These are phyloP conservation scores for Taphrina confusa DNA, from an alignment of 1,139 yeast genomes.

Conservation along the genomic window DNA sequence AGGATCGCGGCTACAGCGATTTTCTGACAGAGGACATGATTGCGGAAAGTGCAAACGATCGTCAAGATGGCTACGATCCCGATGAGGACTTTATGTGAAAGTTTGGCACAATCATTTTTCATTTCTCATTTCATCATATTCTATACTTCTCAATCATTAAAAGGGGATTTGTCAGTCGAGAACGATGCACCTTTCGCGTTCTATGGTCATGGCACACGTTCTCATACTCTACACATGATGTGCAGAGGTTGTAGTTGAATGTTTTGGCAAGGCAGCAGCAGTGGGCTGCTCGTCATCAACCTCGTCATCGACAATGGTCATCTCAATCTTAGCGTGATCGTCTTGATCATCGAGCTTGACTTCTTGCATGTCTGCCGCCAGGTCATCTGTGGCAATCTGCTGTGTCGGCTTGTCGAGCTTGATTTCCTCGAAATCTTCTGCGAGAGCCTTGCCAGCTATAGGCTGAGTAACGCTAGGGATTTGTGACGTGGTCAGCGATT, in stretches of 20 bases:
- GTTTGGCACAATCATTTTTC: too few relatives aligned
- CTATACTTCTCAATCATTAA: too few relatives aligned
- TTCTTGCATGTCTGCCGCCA: conserved; percentile 2
- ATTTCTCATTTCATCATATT: too few relatives aligned
- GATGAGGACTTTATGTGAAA: conserved; percentile 66
- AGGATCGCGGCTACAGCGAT: conserved; percentile 58
- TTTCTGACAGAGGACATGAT: conserved; percentile 54
- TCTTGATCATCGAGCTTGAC: not conserved
- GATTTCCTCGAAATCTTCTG: not conserved
- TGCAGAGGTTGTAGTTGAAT: too few relatives aligned
- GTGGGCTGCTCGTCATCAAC: not conserved
- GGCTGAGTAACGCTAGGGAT: too few relatives aligned
- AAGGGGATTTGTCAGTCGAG: too few relatives aligned
- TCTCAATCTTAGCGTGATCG: conserved; percentile 1
- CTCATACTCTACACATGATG: too few relatives aligned
- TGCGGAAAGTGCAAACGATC: conserved; percentile 29
- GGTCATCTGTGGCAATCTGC: too few relatives aligned
- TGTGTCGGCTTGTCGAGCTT: too few relatives aligned
- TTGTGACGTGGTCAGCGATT: too few relatives aligned
- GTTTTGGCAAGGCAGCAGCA: conserved; percentile 3
- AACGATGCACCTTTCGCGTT: too few relatives aligned
- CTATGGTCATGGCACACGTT: too few relatives aligned
- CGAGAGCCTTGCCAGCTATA: not conserved
- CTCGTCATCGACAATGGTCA: conserved; percentile 9
- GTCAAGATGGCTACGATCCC: conserved; percentile 55